A percentile compares a stretch with the other conserved stretches of the same genome.
These are phyloP conservation scores for Hypoxylon sp. DNA, from an alignment of 2,329 filamentous ascomycete genomes.

Conservation along the genomic window DNA sequence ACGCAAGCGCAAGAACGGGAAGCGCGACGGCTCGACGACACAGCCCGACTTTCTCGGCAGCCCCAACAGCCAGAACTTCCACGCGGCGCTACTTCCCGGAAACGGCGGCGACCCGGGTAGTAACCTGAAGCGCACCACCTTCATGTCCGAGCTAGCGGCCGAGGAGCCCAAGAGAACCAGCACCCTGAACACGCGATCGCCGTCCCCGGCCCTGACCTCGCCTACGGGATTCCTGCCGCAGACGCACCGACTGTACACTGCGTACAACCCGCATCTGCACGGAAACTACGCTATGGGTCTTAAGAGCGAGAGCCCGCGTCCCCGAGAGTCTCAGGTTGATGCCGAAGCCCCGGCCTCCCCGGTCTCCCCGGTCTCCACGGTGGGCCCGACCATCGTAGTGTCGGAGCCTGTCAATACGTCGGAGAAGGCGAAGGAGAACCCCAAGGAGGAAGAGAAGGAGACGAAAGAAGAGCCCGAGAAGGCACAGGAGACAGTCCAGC, in stretches of 20 bases:
- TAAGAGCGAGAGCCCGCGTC: background rate
- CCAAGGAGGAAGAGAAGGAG: background rate
- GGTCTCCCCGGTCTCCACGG: constrained; percentile 1
- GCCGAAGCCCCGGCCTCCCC: constrained; percentile 4
- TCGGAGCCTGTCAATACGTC: background rate
- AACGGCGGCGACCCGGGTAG: constrained; percentile 4
- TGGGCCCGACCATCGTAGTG: constrained; percentile 6
- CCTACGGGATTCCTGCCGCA: background rate
- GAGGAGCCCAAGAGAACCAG: constrained; percentile 23
- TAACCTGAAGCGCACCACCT: background rate
- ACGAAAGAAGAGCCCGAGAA: background rate
- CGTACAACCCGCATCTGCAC: constrained; percentile 41
- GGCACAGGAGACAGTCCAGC: background rate
- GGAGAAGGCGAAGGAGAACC: background rate
- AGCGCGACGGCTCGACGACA: background rate
- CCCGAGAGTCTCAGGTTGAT: background rate
- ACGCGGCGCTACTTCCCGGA: background rate
- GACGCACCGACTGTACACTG: constrained; percentile 24
- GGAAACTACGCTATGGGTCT: constrained; percentile 30
- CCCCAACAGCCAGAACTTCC: constrained; percentile 2
- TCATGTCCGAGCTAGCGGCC: constrained; percentile 44
- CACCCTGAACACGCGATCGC: background rate
- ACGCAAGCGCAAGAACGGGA: constrained; percentile 32
- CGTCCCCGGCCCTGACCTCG: constrained; percentile 8
- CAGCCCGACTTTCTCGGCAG: constrained; percentile 2